Evolutionary conservation across 805 yeast species (phyloP), one percentile per base, ranked within the genome.

Genomic region (Wickerhamiella musiphila): DNA sequence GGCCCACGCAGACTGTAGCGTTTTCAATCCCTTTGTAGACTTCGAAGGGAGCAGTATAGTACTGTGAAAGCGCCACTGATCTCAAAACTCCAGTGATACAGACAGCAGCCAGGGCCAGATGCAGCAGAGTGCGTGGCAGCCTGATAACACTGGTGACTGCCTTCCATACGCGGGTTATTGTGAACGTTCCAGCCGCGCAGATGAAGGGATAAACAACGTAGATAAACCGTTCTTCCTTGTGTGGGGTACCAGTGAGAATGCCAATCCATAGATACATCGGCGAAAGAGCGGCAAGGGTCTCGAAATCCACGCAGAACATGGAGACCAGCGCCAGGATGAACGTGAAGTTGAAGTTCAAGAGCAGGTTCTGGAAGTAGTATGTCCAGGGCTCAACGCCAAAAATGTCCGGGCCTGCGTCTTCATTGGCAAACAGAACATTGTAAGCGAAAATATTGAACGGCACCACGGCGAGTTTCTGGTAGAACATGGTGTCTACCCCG

Each of bases 211-310:
- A 86, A 1, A 79, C 63, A 11, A 93, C 93, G 45, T 82, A 86
- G 41, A 86, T 51, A 49, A 86, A 86, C 38, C 95, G 62, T 52
- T 86, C 96, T 49, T 84, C 95, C 51, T 84, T 84, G 51, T 84
- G 95, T 4, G 94, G 90, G 46, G 83, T 94, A 4, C 57, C 38
- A 38, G 63, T 60, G 48, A 86, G 81, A 3, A 82, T 63, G 0
- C 51, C 54, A 11, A 64, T 46, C 95, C 95, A 86, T 0, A 78
- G 23, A 2, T 65, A 31, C 17, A 78, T 44, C 1, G 90, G 84
- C 1, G 58, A 35, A 12, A 61, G 43, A 52, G 7, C 35, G 16
- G 41, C 33, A 7, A 33, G 12, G 13, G 35, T 18, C 19, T 23
- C 23, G 21, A 28, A 23, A 10, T 35, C 28, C 8, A 31, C 29